phyloP scores from a whole-genome alignment of 2,329 filamentous ascomycete species.

The Trichoderma hamatum region DNA sequence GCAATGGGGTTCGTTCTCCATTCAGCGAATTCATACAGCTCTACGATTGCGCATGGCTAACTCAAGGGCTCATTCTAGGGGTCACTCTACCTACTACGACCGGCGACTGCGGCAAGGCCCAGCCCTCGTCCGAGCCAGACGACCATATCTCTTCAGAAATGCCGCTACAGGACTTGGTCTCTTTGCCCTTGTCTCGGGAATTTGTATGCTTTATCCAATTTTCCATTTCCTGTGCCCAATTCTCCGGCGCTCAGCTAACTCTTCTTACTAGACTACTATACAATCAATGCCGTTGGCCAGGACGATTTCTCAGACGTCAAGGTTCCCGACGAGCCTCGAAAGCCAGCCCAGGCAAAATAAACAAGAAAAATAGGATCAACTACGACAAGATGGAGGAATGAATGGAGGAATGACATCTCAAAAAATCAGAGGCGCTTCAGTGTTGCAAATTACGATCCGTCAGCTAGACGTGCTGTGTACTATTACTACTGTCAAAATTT shows the following conservation, averaged over 20 bases:
- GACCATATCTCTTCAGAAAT: conserved; percentile 92
- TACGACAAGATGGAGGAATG: neutral
- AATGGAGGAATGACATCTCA: neutral
- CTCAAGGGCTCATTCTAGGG: neutral
- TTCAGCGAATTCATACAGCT: neutral
- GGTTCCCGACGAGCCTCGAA: conserved; percentile 72
- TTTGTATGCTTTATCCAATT: conserved; percentile 70
- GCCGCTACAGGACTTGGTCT: conserved; percentile 77
- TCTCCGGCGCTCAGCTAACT: neutral
- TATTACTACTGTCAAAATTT: conserved; percentile 4
- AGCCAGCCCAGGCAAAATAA: conserved; percentile 46
- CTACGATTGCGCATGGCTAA: neutral
- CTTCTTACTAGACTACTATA: conserved; percentile 55
- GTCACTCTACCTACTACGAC: conserved; percentile 82
- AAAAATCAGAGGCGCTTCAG: conserved; percentile 6
- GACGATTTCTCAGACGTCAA: conserved; percentile 97
- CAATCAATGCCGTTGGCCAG: conserved; percentile 84
- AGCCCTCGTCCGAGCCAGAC: conserved; percentile 86
- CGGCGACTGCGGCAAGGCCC: conserved; percentile 81
- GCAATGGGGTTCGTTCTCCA: conserved; percentile 9
- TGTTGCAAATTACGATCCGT: conserved; percentile 10
- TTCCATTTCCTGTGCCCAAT: neutral
- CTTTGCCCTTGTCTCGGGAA: conserved; percentile 72
- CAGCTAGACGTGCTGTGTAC: conserved; percentile 19
- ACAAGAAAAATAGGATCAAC: neutral